These are phyloP conservation scores for Pugionium cornutum DNA, from an alignment of 345 rosid species.

Conservation along the genomic window DNA sequence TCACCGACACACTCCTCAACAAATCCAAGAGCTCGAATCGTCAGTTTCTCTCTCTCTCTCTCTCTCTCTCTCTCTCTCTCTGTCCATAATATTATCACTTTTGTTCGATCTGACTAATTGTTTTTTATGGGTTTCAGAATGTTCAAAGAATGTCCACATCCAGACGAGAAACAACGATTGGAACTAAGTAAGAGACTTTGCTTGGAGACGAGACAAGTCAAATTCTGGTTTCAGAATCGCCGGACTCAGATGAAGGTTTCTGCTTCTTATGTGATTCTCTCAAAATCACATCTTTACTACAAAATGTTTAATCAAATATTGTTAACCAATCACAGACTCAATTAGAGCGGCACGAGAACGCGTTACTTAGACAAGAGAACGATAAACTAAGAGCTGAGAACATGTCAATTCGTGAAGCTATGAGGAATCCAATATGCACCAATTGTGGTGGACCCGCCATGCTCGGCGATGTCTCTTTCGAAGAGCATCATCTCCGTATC, in stretches of 20 bases:
- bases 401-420: conserved; percentile 90
- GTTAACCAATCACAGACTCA: conserved; percentile 57
- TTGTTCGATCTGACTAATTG: conserved; percentile 10
- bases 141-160: conserved; percentile 95
- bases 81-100: background rate
- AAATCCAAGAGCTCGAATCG: conserved; percentile 99
- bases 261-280: no score
- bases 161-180: conserved; percentile 88
- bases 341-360: conserved; percentile 90
- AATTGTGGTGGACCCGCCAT: conserved; percentile 92
- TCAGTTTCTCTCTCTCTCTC: conserved; percentile 23
- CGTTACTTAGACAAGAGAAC: conserved; percentile 84
- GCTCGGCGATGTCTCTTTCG: conserved; percentile 76
- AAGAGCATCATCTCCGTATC: conserved; percentile 92
- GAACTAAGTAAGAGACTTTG: conserved; percentile 80
- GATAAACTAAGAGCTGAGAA: conserved; percentile 91
- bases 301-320: background rate
- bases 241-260: conserved; percentile 92
- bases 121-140: conserved; percentile 33
- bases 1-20: conserved; percentile 99
- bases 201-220: conserved; percentile 88
- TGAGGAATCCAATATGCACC: conserved; percentile 84
- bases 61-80: background rate
- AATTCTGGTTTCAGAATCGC: conserved; percentile 97
- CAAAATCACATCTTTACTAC: background rate